Evolutionary conservation across 257 asterid species (phyloP).

Genomic region (Fraxinus excelsior): DNA sequence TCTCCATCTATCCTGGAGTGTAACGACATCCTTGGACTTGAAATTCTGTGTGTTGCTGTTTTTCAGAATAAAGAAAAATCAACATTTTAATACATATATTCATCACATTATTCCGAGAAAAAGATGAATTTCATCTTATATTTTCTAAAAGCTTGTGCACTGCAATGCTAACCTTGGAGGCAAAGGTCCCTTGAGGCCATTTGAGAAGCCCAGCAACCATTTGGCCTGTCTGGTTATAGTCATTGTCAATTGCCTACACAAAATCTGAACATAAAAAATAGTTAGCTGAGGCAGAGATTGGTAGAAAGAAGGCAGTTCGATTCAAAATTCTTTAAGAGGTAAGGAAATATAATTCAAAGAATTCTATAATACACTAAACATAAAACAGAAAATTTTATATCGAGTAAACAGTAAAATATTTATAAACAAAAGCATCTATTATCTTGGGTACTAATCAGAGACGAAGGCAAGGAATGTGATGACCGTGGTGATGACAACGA

Average conservation of each 20-base stretch:
- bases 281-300: conserved; percentile 3
- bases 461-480: no score
- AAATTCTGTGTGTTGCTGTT: no score
- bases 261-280: conserved; percentile 28
- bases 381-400: neutral
- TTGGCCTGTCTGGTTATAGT: conserved; percentile 91
- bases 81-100: neutral
- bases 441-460: no score
- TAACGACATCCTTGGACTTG: no score
- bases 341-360: neutral
- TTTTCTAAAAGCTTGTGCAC: neutral
- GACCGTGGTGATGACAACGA: no score
- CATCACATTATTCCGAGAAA: neutral
- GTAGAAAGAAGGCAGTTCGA: neutral
- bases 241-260: conserved; percentile 83
- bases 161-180: conserved; percentile 69
- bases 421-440: neutral
- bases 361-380: neutral
- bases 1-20: no score
- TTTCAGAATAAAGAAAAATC: neutral
- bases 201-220: conserved; percentile 95
- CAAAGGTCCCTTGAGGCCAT: conserved; percentile 97
- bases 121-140: neutral
- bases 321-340: neutral
- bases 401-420: neutral